A percentile compares a stretch with the other conserved stretches of the same genome.
Evolutionary conservation across 163 green algal genomes (phyloP).

Genomic region (Scenedesmus sp.): DNA sequence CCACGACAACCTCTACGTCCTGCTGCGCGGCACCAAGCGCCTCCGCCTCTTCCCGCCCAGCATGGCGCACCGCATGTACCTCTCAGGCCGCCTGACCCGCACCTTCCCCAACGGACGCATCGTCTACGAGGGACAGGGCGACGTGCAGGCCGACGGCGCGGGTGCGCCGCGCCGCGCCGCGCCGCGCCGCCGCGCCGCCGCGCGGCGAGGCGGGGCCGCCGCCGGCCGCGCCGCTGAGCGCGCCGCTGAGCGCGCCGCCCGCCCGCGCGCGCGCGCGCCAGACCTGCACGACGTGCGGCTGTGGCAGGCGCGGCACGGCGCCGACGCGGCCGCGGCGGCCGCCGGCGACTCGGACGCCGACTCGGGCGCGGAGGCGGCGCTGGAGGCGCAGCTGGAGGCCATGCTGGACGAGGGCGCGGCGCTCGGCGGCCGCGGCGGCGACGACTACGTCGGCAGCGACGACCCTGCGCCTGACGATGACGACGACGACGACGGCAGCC

Average conservation of each 20-base stretch:
- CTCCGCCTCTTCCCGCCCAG: conserved; percentile 83
- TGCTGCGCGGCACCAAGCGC: conserved; percentile 84
- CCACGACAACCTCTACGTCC: conserved; percentile 94
- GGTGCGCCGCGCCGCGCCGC: conserved; percentile 2
- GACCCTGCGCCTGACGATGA: neutral
- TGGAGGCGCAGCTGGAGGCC: conserved; percentile 41
- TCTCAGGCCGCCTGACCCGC: conserved; percentile 51
- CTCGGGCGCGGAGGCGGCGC: neutral
- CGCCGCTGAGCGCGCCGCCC: no score
- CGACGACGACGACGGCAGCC: no score
- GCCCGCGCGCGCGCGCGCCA: no score
- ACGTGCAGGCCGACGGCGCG: conserved; percentile 32
- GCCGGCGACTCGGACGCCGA: neutral
- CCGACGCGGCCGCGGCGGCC: conserved; percentile 27
- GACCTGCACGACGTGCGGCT: conserved; percentile 22
- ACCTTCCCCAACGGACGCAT: conserved; percentile 72
- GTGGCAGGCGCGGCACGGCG: neutral
- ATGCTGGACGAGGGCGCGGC: conserved; percentile 27
- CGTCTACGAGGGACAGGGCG: conserved; percentile 77
- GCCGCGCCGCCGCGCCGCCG: no score
- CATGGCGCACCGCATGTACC: conserved; percentile 74
- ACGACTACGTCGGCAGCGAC: conserved; percentile 39
- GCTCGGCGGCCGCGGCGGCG: neutral
- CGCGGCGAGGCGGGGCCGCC: no score
- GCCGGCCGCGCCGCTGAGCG: no score